Conservation (phyloP, 352 stramenopile species). For the Pythium periplocum region DNA sequence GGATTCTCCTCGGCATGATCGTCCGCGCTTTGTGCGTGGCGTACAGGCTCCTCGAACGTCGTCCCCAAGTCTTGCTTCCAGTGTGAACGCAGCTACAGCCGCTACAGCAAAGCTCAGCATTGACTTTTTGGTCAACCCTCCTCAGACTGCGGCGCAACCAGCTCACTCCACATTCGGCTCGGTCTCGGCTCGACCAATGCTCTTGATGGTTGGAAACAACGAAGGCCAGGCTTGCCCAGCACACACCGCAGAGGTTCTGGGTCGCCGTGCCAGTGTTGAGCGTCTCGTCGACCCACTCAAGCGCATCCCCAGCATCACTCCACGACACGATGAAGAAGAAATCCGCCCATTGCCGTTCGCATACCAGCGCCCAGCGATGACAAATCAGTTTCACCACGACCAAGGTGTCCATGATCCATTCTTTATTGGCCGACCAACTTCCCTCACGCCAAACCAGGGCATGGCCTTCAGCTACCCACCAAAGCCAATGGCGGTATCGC, state of each 20-base stretch:
- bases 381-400: constrained; percentile 4
- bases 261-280: background rate
- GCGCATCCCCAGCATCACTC: constrained; percentile 9
- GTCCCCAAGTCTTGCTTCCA: constrained; percentile 21
- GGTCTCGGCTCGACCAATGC: constrained; percentile 2
- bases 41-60: constrained; percentile 16
- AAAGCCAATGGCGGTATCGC: constrained; percentile 15
- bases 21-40: constrained; percentile 8
- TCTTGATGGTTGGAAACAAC: constrained; percentile 3
- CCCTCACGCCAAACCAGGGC: constrained; percentile 12
- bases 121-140: constrained; percentile 52
- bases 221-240: constrained; percentile 8
- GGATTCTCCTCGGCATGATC: constrained; percentile 16
- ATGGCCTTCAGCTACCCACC: constrained; percentile 1
- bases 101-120: constrained; percentile 37
- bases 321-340: constrained; percentile 12
- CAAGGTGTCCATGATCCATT: background rate
- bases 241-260: background rate
- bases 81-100: constrained; percentile 16
- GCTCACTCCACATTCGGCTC: constrained; percentile 8
- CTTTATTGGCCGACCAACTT: constrained; percentile 1
- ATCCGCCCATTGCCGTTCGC: constrained; percentile 14
- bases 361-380: constrained; percentile 5
- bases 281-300: constrained; percentile 11
- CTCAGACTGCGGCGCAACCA: constrained; percentile 6